Percentiles rank a stretch among this genome's conserved stretches.
Conservation (phyloP, 2,329 filamentous ascomycete species). For the Iodosphaeria phyllophila region DNA sequence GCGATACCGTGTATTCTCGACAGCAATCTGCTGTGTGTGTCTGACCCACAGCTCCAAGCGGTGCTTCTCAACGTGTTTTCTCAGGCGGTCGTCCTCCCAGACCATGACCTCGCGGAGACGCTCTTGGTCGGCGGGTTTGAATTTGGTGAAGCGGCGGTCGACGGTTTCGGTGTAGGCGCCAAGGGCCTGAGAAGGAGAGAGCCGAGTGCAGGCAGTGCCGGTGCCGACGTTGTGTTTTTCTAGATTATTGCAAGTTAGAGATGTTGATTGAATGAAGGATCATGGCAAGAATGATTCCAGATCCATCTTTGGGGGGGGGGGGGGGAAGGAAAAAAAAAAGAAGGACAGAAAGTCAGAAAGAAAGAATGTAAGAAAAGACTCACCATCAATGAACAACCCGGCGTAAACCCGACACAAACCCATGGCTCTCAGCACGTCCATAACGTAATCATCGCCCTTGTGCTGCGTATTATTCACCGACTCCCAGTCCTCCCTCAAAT, state of each 20-base stretch:
- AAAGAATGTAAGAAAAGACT: slow-evolving; percentile 15
- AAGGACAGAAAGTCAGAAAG: too few relatives aligned
- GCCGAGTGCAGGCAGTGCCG: slow-evolving; percentile 22
- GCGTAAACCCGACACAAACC: slow-evolving; percentile 49
- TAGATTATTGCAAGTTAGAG: slow-evolving; percentile 3
- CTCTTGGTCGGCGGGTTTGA: slow-evolving; percentile 44
- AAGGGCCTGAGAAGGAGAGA: slow-evolving; percentile 32
- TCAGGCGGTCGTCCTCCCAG: slow-evolving; percentile 50
- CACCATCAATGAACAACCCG: slow-evolving; percentile 46
- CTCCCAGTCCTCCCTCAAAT: slow-evolving; percentile 71
- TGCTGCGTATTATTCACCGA: slow-evolving; percentile 59
- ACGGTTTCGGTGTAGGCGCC: slow-evolving; percentile 43
- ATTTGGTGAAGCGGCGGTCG: slow-evolving; percentile 37
- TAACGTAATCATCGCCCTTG: slow-evolving; percentile 51
- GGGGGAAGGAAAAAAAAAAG: too few relatives aligned
- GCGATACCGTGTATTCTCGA: slow-evolving; percentile 6
- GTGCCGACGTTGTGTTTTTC: slow-evolving; percentile 22
- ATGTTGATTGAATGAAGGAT: too few relatives aligned
- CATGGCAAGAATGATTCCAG: too few relatives aligned
- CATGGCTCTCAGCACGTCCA: slow-evolving; percentile 43
- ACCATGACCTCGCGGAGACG: slow-evolving; percentile 55
- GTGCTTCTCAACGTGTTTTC: slow-evolving; percentile 44
- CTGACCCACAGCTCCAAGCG: slow-evolving; percentile 45
- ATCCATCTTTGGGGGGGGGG: too few relatives aligned
- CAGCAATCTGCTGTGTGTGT: slow-evolving; percentile 4